Evolutionary conservation across 23 red algal genomes (phyloP).

Genomic region (Agarophyton chilense): DNA sequence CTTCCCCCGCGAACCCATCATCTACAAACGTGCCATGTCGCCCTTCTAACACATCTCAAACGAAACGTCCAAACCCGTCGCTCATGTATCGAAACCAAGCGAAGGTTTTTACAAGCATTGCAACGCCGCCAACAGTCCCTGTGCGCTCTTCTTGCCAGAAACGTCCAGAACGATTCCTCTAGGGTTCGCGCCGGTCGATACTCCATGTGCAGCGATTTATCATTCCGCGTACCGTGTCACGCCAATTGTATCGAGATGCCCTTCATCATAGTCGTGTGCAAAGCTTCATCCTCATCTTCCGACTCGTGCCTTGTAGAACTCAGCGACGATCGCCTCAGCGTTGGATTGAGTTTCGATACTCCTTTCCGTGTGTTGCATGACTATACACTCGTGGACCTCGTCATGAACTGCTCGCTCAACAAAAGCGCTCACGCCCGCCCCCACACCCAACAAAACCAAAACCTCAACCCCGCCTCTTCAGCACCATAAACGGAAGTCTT

Average conservation of each 20-base stretch:
- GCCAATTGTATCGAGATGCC: conserved; percentile 2
- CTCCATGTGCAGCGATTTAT: background rate
- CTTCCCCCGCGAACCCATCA: background rate
- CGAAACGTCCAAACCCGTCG: background rate
- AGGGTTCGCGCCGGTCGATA: background rate
- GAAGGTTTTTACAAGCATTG: background rate
- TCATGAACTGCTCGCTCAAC: background rate
- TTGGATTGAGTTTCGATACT: conserved; percentile 1
- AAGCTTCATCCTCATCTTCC: background rate
- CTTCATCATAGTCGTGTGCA: conserved; percentile 29
- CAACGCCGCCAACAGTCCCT: background rate
- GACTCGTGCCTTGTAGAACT: background rate
- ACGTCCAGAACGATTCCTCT: background rate
- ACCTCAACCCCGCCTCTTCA: background rate
- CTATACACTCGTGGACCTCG: conserved; percentile 14
- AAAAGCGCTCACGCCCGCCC: background rate
- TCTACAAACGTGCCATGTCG: background rate
- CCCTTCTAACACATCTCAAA: background rate
- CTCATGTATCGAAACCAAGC: background rate
- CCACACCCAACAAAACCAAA: background rate
- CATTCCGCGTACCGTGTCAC: conserved; percentile 11
- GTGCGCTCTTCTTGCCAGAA: conserved; percentile 19
- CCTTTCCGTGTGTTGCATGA: conserved; percentile 32
- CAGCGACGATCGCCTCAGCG: conserved; percentile 13
- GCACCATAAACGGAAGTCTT: background rate